These are phyloP conservation scores for Aureobasidium sp. DNA, from an alignment of 2,329 filamentous ascomycete genomes.

Conservation along the genomic window DNA sequence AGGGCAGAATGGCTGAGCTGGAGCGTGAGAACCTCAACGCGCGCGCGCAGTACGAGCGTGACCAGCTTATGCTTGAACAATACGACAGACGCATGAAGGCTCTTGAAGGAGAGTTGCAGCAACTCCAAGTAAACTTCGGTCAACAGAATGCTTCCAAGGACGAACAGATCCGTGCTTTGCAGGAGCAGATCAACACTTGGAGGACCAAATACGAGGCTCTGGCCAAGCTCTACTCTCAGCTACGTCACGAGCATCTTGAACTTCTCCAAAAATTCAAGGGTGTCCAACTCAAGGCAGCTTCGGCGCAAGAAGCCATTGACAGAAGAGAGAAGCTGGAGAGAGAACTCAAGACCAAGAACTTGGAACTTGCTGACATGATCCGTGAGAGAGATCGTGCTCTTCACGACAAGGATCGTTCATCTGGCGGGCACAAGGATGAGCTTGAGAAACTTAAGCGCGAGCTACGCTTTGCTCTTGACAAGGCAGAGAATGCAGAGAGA, in stretches of 20 bases:
- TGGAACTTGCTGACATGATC: constrained; percentile 99
- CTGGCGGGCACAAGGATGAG: constrained; percentile 84
- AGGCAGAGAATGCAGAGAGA: constrained; percentile 84
- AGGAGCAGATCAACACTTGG: constrained; percentile 98
- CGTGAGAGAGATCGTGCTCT: constrained; percentile 87
- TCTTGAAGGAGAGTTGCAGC: constrained; percentile 75
- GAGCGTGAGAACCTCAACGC: constrained; percentile 94
- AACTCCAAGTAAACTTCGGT: constrained; percentile 74
- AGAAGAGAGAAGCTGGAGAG: constrained; percentile 89
- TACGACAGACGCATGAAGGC: constrained; percentile 92
- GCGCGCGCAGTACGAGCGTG: constrained; percentile 89
- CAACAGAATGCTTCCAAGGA: constrained; percentile 86
- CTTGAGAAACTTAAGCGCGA: constrained; percentile 91
- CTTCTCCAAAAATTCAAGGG: constrained; percentile 93
- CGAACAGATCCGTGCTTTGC: constrained; percentile 84
- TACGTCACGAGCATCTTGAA: constrained; percentile 90
- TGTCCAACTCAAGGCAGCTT: constrained; percentile 92
- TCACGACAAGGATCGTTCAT: constrained; percentile 84
- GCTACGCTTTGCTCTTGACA: constrained; percentile 82
- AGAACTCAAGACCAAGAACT: constrained; percentile 98
- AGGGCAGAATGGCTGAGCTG: constrained; percentile 89
- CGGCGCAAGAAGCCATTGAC: constrained; percentile 94
- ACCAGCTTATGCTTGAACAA: constrained; percentile 93
- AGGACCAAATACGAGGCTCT: constrained; percentile 92
- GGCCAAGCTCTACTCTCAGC: constrained; percentile 93